Evolutionary conservation across 2,329 filamentous ascomycete genomes (phyloP), one percentile per base, ranked within the genome.

Genomic region (Diplodia scrobiculata): DNA sequence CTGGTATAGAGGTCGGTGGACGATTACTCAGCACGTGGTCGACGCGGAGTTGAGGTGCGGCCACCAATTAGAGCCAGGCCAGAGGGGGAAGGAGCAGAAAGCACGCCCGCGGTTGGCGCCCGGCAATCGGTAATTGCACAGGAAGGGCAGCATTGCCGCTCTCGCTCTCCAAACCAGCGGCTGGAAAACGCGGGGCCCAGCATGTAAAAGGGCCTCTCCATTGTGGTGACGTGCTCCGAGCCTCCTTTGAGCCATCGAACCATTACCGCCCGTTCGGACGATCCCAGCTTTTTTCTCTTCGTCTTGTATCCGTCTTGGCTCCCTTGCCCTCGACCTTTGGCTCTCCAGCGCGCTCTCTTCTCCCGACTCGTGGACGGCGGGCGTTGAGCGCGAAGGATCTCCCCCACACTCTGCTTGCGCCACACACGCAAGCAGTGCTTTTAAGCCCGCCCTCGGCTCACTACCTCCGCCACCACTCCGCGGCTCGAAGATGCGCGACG

Each of bases 71-170:
- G 32, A 34, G 6, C 41, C 21, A 10, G 14, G 10, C 58, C 41
- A 62, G 19, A 34, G 7, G 36, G 25, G 41, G 27, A 47, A 17
- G 41, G 38, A 25, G 14, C 25, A 48, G 25, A 25, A 25, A 1
- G 25, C 25, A 25, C 25, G 25, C 25, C 25, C 25, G 25, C 29
- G 29, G 29, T 9, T 32, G n/a, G 47, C 47, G 47, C 29, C 60
- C 60, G 60, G 60, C 60, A 53, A 41, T 53, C 60, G 48, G 60
- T 48, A 62, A 9, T 13, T 17, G 29, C 27, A 17, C n/a, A 13
- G 14, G 17, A 14, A 14, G 11, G 27, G 11, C 41, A 45, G 25
- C 41, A 45, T 6, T 10, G n/a, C 41, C 5, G 36, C 54, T 29
- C 52, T 54, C 51, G 51, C 51, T n/a, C 29, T 47, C 34, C 21